These are phyloP conservation scores for Hyphopichia homilentoma DNA, from an alignment of 805 yeast genomes.

Conservation along the genomic window DNA sequence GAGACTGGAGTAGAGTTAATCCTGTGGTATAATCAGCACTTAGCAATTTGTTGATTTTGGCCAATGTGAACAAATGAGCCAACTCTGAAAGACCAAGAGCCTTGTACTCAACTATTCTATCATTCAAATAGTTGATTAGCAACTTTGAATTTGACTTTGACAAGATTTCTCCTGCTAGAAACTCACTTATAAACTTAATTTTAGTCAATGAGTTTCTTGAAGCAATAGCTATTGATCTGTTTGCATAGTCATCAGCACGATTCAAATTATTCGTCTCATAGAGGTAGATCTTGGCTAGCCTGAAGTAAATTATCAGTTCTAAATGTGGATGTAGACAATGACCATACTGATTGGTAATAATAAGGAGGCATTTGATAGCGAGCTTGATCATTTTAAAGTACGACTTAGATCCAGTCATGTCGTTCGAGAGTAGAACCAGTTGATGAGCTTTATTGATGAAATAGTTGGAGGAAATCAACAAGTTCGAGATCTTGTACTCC, in stretches of 20 bases:
- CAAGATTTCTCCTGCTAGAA: constrained; percentile 35
- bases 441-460: constrained; percentile 22
- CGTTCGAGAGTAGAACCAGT: constrained; percentile 11
- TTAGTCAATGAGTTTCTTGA: constrained; percentile 19
- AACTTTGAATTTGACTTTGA: constrained; percentile 20
- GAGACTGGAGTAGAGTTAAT: constrained; percentile 12
- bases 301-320: constrained; percentile 30
- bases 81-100: constrained; percentile 10
- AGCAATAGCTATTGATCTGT: constrained; percentile 25
- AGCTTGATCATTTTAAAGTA: constrained; percentile 30
- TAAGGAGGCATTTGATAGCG: constrained; percentile 33
- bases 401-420: constrained; percentile 13
- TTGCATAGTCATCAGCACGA: constrained; percentile 38
- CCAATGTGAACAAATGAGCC: constrained; percentile 24
- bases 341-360: constrained; percentile 26
- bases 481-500: too few relatives aligned
- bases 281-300: constrained; percentile 33
- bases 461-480: constrained; percentile 14
- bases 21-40: constrained; percentile 22
- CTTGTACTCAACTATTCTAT: constrained; percentile 16
- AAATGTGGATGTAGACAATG: constrained; percentile 22
- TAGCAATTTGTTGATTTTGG: constrained; percentile 27
- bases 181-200: constrained; percentile 27
- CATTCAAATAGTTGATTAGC: constrained; percentile 27
- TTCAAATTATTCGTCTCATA: constrained; percentile 40